phyloP scores from a whole-genome alignment of 805 yeast species.

The Starmerella potacharoeniae region DNA sequence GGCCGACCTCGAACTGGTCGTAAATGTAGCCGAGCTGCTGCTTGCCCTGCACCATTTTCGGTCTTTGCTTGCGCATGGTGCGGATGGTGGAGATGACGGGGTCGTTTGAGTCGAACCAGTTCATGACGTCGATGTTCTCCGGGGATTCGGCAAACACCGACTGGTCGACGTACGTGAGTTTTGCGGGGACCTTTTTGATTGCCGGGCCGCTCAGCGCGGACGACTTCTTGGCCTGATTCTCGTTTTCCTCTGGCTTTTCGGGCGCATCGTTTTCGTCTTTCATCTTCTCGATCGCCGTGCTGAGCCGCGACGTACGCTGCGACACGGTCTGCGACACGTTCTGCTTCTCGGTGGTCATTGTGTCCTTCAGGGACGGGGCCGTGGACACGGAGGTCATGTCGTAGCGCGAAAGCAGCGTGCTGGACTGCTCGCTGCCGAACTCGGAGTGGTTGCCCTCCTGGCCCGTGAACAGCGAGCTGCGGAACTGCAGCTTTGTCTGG shows the following conservation, averaged over 20 bases:
- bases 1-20: conserved; percentile 26
- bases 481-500: conserved; percentile 10
- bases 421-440: neutral
- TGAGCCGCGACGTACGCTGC: neutral
- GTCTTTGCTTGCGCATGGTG: conserved; percentile 32
- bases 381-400: conserved; percentile 13
- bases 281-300: neutral
- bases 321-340: neutral
- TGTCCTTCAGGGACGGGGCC: conserved; percentile 1
- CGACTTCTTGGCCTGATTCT: neutral
- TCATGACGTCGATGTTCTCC: conserved; percentile 16
- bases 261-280: neutral
- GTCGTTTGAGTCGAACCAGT: conserved; percentile 19
- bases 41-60: conserved; percentile 35
- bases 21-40: conserved; percentile 32
- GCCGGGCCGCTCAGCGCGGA: conserved; percentile 20
- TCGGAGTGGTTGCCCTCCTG: conserved; percentile 3
- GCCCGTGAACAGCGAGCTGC: conserved; percentile 20
- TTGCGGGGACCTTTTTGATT: conserved; percentile 17
- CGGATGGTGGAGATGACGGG: conserved; percentile 25
- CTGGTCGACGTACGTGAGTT: conserved; percentile 25
- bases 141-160: conserved; percentile 21
- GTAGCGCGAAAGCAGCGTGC: conserved; percentile 17
- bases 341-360: neutral
- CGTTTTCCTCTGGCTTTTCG: neutral